Evolutionary conservation across 202 grass and related monocot genomes (phyloP), one percentile per base, ranked within the genome.

Genomic region (Saccharum hybrid): DNA sequence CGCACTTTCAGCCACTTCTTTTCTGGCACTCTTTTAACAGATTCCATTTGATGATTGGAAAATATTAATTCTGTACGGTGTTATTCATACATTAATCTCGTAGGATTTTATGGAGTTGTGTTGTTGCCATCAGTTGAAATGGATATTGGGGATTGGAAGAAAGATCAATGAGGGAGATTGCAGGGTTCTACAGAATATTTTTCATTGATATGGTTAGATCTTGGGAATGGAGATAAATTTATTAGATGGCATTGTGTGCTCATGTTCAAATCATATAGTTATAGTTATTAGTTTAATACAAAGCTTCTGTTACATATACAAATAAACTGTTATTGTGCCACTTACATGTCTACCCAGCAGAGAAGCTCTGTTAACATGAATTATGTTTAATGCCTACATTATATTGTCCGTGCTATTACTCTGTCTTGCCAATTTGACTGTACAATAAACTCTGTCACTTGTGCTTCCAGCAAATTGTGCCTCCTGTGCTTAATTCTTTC

Each of bases 401-500:
- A 75, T 59, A 71, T 63, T 7, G 4, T 31, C 13, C 0, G n/a
- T 71, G 12, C 46, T 71, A 80, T 76, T 84, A 40, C 70, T 75
- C 46, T 82, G 5, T 73, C 40, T 33, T 81, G 2, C 59, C 37
- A 80, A 66, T 54, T 83, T 73, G 70, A 48, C 41, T 38, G 22
- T 68, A 33, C 74, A 63, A 48, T 86, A 54, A 85, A 19, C 63
- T 85, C 43, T 7, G 36, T 62, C 54, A 21, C 30, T 75, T 80
- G 21, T 42, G 8, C 38, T 82, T 79, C 63, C 85, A 98, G 95
- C 85, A 90, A 85, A 99, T 99, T 68, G 93, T 99, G 63, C 88
- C 89, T 31, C 93, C 96, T 79, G 96, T 99, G 52, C 81, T 99
- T 77, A 49, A 62, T 68, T 89, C 93, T 40, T 99, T 99, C 82